These are phyloP conservation scores for Pichia sp. DNA, from an alignment of 1,139 yeast species.

Conservation along the genomic window DNA sequence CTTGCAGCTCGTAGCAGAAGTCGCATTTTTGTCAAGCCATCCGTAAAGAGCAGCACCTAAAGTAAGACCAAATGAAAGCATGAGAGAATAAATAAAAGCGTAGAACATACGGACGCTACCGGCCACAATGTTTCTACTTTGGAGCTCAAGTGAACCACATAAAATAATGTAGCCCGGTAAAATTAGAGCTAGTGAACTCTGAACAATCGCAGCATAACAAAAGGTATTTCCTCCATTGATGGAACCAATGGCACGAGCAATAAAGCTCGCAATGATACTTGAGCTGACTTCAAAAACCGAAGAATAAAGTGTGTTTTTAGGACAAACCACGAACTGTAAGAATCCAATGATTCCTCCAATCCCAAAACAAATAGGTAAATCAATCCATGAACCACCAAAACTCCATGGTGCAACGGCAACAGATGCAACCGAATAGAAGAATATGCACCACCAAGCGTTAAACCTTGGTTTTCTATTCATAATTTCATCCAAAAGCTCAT, in stretches of 20 bases:
- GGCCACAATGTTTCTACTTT: conserved; percentile 83
- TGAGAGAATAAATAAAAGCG: conserved; percentile 85
- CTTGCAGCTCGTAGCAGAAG: conserved; percentile 61
- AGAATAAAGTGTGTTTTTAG: conserved; percentile 77
- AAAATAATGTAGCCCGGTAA: conserved; percentile 89
- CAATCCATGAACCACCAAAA: conserved; percentile 87
- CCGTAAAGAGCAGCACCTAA: conserved; percentile 91
- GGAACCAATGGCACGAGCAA: conserved; percentile 87
- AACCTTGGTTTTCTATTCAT: conserved; percentile 58
- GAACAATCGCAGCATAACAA: conserved; percentile 85
- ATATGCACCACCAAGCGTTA: conserved; percentile 72
- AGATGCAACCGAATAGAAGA: conserved; percentile 76
- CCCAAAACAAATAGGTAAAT: conserved; percentile 76
- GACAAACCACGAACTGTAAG: conserved; percentile 74
- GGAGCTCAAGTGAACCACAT: conserved; percentile 88
- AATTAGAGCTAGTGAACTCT: conserved; percentile 84
- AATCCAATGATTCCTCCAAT: conserved; percentile 81
- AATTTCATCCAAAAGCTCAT: conserved; percentile 61
- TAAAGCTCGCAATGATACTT: conserved; percentile 79
- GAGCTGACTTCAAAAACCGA: conserved; percentile 91
- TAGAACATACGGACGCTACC: conserved; percentile 96
- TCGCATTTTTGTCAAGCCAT: conserved; percentile 81
- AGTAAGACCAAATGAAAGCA: conserved; percentile 90
- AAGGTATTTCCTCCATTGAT: conserved; percentile 56
- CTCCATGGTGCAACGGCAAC: conserved; percentile 84